Evolutionary conservation across 1,139 yeast species (phyloP), one percentile per base, ranked within the genome.

Genomic region (Hemisphaericaspora xylofermentans): DNA sequence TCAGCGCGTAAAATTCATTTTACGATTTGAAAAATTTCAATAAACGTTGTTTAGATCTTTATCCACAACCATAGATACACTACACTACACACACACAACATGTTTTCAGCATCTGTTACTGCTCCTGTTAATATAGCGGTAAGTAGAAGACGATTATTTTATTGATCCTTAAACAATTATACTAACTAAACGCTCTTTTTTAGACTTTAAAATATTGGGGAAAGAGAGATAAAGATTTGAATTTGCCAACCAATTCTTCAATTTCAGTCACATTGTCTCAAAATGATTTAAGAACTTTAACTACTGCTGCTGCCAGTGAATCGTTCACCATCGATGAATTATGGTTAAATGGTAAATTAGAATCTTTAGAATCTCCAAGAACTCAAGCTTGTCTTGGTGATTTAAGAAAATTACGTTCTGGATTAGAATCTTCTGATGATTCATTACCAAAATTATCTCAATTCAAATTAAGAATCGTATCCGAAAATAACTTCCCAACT

Each of bases 61-160:
- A n/a, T 19, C 41, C 42, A 32, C 3, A 15, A 21, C 38, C 35
- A 25, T 16, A 6, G 13, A 7, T n/a, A n/a, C 30, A n/a, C 16
- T 13, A 5, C 22, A 29, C n/a, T 18, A 3, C 36, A 27, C 35
- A 19, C 22, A 19, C 22, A 19, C 22, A 19, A 19, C 43, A 24
- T 84, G 39, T 78, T 79, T 61, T 66, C 80, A 40, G 93, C 96
- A 9, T 81, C 96, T 10, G 84, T 88, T 38, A 89, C 98, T 30
- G 98, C 98, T 3, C 98, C 98, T 13, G 98, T 93, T 43, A 93
- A 93, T 63, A 93, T 93, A 62, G 98, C 98, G 31, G 88, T 82
- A 77, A 48, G 86, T 77, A n/a, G n/a, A n/a, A n/a, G n/a, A n/a
- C n/a, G n/a, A n/a, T n/a, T n/a, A 18, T 4, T 8, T 12, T 16